Evolutionary conservation across 768 basidiomycete genomes (phyloP).

Genomic region (Boletellus ananiceps): DNA sequence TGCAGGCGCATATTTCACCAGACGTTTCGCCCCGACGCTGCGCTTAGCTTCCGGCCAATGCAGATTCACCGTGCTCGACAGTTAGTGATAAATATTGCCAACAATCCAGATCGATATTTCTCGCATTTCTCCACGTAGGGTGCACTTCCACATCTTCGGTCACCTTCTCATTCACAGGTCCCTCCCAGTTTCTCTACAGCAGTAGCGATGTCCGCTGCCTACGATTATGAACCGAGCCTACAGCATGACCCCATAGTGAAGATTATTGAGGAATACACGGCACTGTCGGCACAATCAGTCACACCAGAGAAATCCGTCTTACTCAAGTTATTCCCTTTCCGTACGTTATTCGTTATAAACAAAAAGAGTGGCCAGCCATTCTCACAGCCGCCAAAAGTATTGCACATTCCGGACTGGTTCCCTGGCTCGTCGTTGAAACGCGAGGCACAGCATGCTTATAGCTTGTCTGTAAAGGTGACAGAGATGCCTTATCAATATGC

Average conservation of each 20-base stretch:
- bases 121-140: not conserved
- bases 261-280: not conserved
- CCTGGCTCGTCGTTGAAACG: slow-evolving; percentile 10
- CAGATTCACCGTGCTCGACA: slow-evolving; percentile 3
- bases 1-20: slow-evolving; percentile 11
- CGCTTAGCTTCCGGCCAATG: slow-evolving; percentile 4
- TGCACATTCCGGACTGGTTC: slow-evolving; percentile 21
- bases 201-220: slow-evolving; percentile 1
- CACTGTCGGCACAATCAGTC: not conserved
- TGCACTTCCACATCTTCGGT: not conserved
- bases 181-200: slow-evolving; percentile 3
- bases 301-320: slow-evolving; percentile 1
- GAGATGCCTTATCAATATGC: slow-evolving; percentile 8
- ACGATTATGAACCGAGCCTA: slow-evolving; percentile 5
- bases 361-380: not conserved
- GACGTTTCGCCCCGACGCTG: slow-evolving; percentile 6
- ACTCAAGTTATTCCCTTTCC: slow-evolving; percentile 6
- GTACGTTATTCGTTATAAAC: not conserved
- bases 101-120: not conserved
- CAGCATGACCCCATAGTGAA: slow-evolving; percentile 8
- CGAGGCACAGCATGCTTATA: not conserved
- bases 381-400: slow-evolving; percentile 10
- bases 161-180: too few relatives aligned
- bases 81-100: not conserved
- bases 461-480: not conserved